These are phyloP conservation scores for Venturia nashicola DNA, from an alignment of 2,329 filamentous ascomycete genomes.

Conservation along the genomic window DNA sequence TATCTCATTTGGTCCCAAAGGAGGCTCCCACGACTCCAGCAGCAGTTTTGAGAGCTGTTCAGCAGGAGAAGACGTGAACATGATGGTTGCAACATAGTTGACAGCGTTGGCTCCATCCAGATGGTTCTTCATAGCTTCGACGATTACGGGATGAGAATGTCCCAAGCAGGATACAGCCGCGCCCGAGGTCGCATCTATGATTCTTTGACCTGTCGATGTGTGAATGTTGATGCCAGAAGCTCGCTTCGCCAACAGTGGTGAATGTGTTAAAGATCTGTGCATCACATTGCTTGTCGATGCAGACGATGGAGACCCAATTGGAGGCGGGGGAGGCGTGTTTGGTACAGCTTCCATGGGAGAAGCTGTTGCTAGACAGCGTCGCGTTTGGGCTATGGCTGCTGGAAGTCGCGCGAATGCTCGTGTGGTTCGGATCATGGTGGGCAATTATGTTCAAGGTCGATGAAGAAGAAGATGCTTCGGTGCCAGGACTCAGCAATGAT, in stretches of 20 bases:
- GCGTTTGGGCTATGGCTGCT: not conserved
- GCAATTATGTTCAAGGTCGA: not conserved
- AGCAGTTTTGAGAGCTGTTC: constrained; percentile 38
- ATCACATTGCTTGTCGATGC: not conserved
- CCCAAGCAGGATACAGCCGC: constrained; percentile 62
- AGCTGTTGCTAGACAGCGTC: not conserved
- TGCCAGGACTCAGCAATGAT: too few species aligned
- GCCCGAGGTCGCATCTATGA: constrained; percentile 63
- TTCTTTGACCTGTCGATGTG: constrained; percentile 41
- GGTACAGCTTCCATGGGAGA: not conserved
- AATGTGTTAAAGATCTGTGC: not conserved
- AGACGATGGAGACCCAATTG: not conserved
- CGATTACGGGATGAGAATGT: constrained; percentile 49
- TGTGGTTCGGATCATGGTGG: not conserved
- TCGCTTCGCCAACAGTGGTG: not conserved
- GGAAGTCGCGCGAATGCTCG: not conserved
- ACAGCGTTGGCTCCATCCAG: constrained; percentile 35
- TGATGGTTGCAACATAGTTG: constrained; percentile 46
- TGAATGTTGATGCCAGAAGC: constrained; percentile 39
- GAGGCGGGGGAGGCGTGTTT: not conserved
- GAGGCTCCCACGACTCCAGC: not conserved
- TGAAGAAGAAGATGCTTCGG: too few species aligned
- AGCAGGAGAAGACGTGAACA: constrained; percentile 42
- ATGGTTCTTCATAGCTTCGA: constrained; percentile 46
- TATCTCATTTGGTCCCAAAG: not conserved